Percentiles rank a stretch among this genome's conserved stretches.
Evolutionary conservation across 257 asterid genomes (phyloP).

Genomic region (Linaria vulgaris): DNA sequence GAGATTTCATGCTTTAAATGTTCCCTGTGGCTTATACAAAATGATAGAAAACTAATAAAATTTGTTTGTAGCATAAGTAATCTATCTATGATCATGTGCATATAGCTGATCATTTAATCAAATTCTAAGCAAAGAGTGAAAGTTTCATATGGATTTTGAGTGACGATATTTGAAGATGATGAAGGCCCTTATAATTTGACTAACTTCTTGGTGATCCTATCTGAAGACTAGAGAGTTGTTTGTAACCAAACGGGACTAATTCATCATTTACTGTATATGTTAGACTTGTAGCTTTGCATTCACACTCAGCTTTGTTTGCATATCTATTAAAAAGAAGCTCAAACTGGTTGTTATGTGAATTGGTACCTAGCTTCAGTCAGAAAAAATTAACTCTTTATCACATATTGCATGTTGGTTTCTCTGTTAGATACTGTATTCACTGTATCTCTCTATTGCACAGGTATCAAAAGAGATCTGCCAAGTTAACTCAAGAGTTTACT

Average conservation of each 20-base stretch:
- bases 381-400: constrained; percentile 4
- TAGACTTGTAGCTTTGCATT: background rate
- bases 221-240: too few species aligned
- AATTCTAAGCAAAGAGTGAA: constrained; percentile 18
- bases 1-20: constrained; percentile 17
- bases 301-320: background rate
- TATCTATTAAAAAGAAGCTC: background rate
- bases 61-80: constrained; percentile 1
- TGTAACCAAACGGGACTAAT: constrained; percentile 1
- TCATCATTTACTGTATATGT: background rate
- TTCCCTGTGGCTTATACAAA: constrained; percentile 11
- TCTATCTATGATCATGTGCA: constrained; percentile 9
- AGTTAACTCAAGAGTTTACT: constrained; percentile 79
- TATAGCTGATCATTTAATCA: constrained; percentile 8
- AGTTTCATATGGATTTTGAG: constrained; percentile 9
- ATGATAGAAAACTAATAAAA: background rate
- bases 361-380: constrained; percentile 2
- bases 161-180: constrained; percentile 8
- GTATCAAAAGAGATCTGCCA: constrained; percentile 94
- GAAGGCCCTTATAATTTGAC: constrained; percentile 2
- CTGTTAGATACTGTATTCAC: constrained; percentile 11
- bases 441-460: constrained; percentile 33
- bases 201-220: background rate
- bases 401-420: constrained; percentile 9
- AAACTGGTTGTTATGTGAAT: background rate